Percentiles rank a stretch among this genome's conserved stretches.
phyloP scores from a whole-genome alignment of 768 basidiomycete species.

The Sutorius australiensis region DNA sequence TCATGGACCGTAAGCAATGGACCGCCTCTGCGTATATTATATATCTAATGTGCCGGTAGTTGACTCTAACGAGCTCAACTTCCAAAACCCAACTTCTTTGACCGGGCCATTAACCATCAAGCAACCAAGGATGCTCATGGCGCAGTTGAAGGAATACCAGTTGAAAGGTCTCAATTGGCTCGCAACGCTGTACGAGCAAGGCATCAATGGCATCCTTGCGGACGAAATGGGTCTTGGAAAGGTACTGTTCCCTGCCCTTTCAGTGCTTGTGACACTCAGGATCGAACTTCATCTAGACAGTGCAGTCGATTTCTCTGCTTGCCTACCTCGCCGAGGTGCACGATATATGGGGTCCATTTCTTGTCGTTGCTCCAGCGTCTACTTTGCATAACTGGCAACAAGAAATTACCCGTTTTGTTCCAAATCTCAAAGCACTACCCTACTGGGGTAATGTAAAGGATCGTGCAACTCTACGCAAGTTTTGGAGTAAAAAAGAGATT shows the following conservation, averaged over 20 bases:
- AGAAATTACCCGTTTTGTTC: constrained; percentile 94
- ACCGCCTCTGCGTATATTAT: background rate
- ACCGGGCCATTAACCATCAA: constrained; percentile 79
- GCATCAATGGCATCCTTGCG: constrained; percentile 98
- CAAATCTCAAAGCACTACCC: constrained; percentile 87
- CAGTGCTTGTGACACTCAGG: background rate
- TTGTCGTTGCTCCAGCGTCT: constrained; percentile 95
- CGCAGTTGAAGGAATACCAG: constrained; percentile 97
- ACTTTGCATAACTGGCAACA: constrained; percentile 99
- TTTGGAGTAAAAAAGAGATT: constrained; percentile 98
- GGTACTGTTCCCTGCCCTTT: constrained; percentile 35
- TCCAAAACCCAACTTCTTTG: constrained; percentile 95
- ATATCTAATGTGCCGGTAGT: constrained; percentile 42
- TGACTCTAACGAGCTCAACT: constrained; percentile 96
- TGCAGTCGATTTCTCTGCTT: constrained; percentile 95
- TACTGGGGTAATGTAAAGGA: constrained; percentile 99
- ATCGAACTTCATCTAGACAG: constrained; percentile 55
- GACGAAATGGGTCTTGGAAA: constrained; percentile 98
- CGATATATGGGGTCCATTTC: constrained; percentile 98
- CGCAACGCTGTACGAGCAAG: constrained; percentile 95
- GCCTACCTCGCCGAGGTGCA: constrained; percentile 96
- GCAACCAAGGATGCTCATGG: constrained; percentile 95
- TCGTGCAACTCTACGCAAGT: constrained; percentile 87
- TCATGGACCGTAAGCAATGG: constrained; percentile 65
- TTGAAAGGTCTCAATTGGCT: constrained; percentile 98